phyloP scores from a whole-genome alignment of 2,329 filamentous ascomycete species.

The Aureobasidium sp. region DNA sequence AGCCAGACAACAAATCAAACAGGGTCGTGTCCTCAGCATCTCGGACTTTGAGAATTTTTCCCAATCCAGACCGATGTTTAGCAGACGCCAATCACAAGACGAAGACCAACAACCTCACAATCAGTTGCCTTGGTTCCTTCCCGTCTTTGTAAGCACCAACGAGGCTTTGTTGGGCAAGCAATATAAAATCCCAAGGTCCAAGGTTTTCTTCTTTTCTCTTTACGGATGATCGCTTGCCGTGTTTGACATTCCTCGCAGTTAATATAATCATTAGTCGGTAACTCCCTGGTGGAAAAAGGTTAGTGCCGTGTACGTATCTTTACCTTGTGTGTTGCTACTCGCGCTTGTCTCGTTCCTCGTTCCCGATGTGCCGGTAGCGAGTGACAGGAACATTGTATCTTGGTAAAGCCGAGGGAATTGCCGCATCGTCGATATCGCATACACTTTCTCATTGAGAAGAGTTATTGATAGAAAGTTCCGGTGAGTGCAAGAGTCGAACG shows the following conservation, averaged over 20 bases:
- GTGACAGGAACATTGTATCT: not conserved
- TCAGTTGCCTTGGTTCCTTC: not conserved
- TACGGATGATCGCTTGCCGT: constrained; percentile 1
- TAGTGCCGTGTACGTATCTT: constrained; percentile 5
- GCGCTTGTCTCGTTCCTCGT: not conserved
- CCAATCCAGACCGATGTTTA: not conserved
- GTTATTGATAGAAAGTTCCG: not conserved
- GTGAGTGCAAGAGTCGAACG: not conserved
- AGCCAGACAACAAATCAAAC: not conserved
- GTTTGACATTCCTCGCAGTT: constrained; percentile 3
- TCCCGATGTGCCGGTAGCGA: not conserved
- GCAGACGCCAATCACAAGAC: not conserved
- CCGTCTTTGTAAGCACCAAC: not conserved
- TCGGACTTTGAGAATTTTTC: not conserved
- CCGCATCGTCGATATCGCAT: not conserved
- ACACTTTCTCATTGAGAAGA: not conserved
- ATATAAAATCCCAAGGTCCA: constrained; percentile 4
- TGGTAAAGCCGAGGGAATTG: not conserved
- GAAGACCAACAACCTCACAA: not conserved
- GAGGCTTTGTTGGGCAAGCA: not conserved
- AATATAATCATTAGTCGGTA: not conserved
- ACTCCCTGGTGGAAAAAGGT: not conserved
- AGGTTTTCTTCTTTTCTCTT: not conserved
- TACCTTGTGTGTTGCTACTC: not conserved
- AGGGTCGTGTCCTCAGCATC: not conserved